A percentile compares a stretch with the other conserved stretches of the same genome.
These are phyloP conservation scores for Sphaerulina musiva DNA, from an alignment of 2,329 filamentous ascomycete genomes.

Conservation along the genomic window DNA sequence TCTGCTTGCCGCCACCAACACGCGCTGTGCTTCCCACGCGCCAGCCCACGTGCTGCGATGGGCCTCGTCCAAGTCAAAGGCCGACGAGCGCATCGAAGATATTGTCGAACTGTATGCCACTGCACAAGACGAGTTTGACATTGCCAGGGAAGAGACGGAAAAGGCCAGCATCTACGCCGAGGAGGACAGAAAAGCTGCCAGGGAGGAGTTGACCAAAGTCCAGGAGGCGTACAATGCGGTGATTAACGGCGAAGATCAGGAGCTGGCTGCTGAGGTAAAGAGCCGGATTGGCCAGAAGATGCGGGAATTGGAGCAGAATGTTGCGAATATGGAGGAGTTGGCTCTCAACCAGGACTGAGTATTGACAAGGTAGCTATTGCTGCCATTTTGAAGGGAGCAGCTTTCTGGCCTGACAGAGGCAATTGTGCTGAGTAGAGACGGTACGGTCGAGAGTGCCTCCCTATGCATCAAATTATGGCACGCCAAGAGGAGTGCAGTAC, in stretches of 20 bases:
- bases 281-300: conserved; percentile 47
- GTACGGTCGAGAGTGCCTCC: too few relatives aligned
- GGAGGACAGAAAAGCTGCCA: conserved; percentile 48
- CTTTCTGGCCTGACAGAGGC: not conserved
- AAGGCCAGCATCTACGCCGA: conserved; percentile 52
- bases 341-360: conserved; percentile 42
- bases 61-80: conserved; percentile 28
- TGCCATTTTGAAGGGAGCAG: not conserved
- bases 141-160: conserved; percentile 47
- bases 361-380: not conserved
- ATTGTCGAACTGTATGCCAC: conserved; percentile 39
- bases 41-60: conserved; percentile 23
- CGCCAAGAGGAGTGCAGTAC: too few relatives aligned
- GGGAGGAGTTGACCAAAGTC: conserved; percentile 47
- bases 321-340: conserved; percentile 47
- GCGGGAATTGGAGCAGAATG: conserved; percentile 48
- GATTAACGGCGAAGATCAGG: conserved; percentile 37
- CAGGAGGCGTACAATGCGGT: conserved; percentile 43
- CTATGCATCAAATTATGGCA: too few relatives aligned
- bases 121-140: conserved; percentile 44
- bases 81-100: conserved; percentile 38
- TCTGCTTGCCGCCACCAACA: conserved; percentile 13
- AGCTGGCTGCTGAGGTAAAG: conserved; percentile 47
- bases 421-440: too few relatives aligned
- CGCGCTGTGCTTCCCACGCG: conserved; percentile 24